Evolutionary conservation across 352 stramenopile species (phyloP).

Genomic region (Pythium guiyangense): DNA sequence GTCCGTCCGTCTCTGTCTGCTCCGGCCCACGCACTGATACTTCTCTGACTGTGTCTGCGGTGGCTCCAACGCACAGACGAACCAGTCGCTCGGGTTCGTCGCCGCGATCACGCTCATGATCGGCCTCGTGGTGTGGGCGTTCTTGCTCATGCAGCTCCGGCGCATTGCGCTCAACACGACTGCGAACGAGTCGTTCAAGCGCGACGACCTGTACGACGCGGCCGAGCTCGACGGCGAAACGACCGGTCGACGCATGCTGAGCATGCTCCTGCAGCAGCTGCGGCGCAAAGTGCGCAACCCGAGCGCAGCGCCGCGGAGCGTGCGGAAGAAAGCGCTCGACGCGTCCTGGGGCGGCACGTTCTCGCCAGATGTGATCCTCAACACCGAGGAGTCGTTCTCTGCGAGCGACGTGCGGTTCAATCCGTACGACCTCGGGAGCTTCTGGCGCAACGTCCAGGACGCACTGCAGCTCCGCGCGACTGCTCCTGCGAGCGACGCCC

Average conservation of each 20-base stretch:
- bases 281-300: conserved; percentile 23
- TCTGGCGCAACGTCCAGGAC: conserved; percentile 57
- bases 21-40: neutral
- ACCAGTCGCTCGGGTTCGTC: conserved; percentile 63
- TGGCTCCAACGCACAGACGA: conserved; percentile 27
- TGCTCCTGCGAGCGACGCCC: neutral
- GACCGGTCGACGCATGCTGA: conserved; percentile 34
- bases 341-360: conserved; percentile 74
- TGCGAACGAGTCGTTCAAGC: conserved; percentile 82
- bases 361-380: conserved; percentile 62
- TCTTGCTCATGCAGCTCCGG: conserved; percentile 70
- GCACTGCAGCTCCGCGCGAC: conserved; percentile 30
- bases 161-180: conserved; percentile 72
- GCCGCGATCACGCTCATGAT: conserved; percentile 58
- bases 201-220: conserved; percentile 60
- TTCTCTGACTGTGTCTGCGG: neutral
- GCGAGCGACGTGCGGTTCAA: conserved; percentile 75
- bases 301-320: conserved; percentile 14
- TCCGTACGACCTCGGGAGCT: conserved; percentile 61
- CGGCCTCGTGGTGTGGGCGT: conserved; percentile 56
- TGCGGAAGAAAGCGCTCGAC: conserved; percentile 58
- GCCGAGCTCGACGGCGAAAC: conserved; percentile 43
- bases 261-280: conserved; percentile 41
- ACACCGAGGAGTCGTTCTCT: conserved; percentile 66
- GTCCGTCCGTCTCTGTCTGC: neutral